Conservation (phyloP, 495 filamentous ascomycete genomes). For the Penicillium canariense region DNA sequence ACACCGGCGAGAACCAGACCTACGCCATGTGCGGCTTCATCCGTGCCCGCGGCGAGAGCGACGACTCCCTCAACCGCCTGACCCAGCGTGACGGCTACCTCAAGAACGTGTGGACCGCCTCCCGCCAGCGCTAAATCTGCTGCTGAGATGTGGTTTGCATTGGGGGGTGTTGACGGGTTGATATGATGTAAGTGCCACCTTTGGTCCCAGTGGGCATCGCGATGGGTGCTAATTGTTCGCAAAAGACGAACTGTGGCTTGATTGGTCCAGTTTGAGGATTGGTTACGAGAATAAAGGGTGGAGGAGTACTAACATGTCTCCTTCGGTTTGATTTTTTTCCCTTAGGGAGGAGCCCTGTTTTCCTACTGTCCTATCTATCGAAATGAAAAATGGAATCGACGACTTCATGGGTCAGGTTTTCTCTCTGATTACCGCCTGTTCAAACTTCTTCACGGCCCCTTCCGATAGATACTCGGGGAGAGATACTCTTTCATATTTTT, state of each 20-base stretch:
- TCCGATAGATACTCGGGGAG: no score
- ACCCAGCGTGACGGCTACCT: constrained; percentile 93
- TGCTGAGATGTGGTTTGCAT: constrained; percentile 15
- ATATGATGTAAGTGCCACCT: constrained; percentile 29
- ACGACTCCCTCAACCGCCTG: constrained; percentile 93
- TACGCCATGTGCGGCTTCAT: constrained; percentile 98
- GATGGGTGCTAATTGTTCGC: not conserved
- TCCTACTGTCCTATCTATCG: constrained; percentile 34
- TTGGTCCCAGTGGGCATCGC: no score
- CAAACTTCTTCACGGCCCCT: no score
- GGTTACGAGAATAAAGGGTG: constrained; percentile 25
- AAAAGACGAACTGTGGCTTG: constrained; percentile 29
- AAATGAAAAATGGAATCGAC: constrained; percentile 39
- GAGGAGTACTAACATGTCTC: constrained; percentile 21
- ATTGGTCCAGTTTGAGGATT: constrained; percentile 34
- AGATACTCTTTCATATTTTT: no score
- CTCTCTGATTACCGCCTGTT: constrained; percentile 19
- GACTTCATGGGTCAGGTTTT: constrained; percentile 32
- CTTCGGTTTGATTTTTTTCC: constrained; percentile 24
- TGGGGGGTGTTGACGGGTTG: constrained; percentile 31
- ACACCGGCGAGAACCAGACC: constrained; percentile 95
- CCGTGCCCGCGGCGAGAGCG: constrained; percentile 93
- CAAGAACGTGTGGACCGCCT: constrained; percentile 90
- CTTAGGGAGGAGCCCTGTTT: constrained; percentile 26
- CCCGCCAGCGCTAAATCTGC: constrained; percentile 60